Base-by-base conservation (phyloP, 2,329 filamentous ascomycete genomes). In the Penicillium hordei region DNA sequence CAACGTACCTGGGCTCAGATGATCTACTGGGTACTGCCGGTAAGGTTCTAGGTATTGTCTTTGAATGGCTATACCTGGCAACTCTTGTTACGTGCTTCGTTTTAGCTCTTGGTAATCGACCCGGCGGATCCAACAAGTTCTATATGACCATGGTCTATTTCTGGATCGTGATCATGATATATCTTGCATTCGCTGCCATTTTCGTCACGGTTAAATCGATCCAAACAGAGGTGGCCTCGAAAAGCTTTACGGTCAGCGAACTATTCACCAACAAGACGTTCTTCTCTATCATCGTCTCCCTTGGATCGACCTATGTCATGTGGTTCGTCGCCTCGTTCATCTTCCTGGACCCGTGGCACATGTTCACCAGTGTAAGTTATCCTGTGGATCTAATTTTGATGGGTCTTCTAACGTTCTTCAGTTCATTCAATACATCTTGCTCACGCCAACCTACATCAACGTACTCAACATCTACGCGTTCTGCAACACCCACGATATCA, bases 111-210 rank as follows among this genome's bases (percentile, higher is more conserved):
- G 94, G 94, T 65, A 99, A 99, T 76, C 87, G 94, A 52, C 94
- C 94, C 8, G 89, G 95, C 68, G 95, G 95, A 48, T 96, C 92
- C 17, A 95, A 94, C 66, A 91, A 86, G 71, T 89, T 95, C 64
- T 99, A 99, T 78, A 89, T 94, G 81, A 90, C 90, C 50, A 97
- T 97, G 90, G 91, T 97, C n/a, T 89, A 92, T 75, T 99, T 99
- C 82, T 99, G 94, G 95, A 91, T 88, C 43, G 82, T 90, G 60
- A 93, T 99, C 72, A 99, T 99, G 90, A 81, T 91, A 57, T 96
- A 97, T 72, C 83, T 99, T 56, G 89, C 95, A 75, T 99, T 99
- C 74, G 94, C 94, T 6, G 93, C 94, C 33, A 82, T 99, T 60
- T 99, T 90, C 78, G 95, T 99, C 71, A 93, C 93, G 0, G 93